Evolutionary conservation across 371 early-diverging fungal species (phyloP).

Genomic region (Lichtheimia ramosa): DNA sequence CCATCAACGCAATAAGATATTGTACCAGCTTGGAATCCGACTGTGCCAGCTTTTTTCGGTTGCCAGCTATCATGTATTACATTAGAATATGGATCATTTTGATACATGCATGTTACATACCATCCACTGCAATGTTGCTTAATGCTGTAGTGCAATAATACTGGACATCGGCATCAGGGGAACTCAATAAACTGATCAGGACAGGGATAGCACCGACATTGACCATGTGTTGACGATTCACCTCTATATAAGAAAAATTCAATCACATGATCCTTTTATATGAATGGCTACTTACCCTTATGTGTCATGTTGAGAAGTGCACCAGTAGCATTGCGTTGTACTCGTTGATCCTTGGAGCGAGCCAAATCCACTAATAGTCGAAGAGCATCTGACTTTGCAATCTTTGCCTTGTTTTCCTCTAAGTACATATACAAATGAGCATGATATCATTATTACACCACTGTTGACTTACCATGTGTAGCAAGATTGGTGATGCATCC

Average conservation of each 20-base stretch:
- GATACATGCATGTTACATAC: constrained; percentile 17
- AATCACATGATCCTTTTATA: too few relatives aligned
- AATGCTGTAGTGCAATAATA: constrained; percentile 92
- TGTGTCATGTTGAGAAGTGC: constrained; percentile 96
- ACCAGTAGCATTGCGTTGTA: constrained; percentile 91
- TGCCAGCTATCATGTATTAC: constrained; percentile 35
- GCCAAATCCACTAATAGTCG: constrained; percentile 78
- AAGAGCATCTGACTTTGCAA: constrained; percentile 85
- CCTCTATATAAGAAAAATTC: constrained; percentile 37
- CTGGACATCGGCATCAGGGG: constrained; percentile 84
- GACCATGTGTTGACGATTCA: constrained; percentile 85
- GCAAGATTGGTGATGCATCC: constrained; percentile 95
- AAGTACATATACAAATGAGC: background rate
- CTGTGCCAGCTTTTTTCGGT: constrained; percentile 74
- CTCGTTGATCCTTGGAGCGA: constrained; percentile 82
- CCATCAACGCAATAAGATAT: constrained; percentile 77
- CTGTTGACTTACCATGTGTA: constrained; percentile 66
- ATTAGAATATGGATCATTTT: background rate
- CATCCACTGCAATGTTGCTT: constrained; percentile 92
- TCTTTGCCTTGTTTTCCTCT: constrained; percentile 89
- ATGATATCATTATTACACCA: background rate
- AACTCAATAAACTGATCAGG: constrained; percentile 75
- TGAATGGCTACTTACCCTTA: constrained; percentile 44
- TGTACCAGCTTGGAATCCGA: constrained; percentile 79
- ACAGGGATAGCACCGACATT: constrained; percentile 87